Evolutionary conservation across 2,329 filamentous ascomycete genomes (phyloP).

Genomic region (Neopestalotiopsis sp.): DNA sequence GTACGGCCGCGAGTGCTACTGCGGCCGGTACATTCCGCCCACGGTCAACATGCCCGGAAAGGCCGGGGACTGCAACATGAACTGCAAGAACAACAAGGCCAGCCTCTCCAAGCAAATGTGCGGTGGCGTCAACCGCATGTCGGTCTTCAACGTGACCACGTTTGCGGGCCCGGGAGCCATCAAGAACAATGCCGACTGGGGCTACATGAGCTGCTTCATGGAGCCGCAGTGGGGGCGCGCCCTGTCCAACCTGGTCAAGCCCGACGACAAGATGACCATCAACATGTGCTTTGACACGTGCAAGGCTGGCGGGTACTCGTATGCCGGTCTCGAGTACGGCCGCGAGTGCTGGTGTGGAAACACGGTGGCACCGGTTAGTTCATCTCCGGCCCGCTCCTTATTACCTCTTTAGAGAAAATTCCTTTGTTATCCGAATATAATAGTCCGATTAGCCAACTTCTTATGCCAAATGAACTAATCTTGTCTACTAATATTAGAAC

Average conservation of each 20-base stretch:
- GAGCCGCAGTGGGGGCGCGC: constrained; percentile 16
- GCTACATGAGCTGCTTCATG: constrained; percentile 19
- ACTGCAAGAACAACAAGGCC: constrained; percentile 21
- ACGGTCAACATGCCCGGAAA: background rate
- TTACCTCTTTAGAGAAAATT: no score
- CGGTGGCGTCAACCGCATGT: constrained; percentile 28
- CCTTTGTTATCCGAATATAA: no score
- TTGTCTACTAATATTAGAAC: background rate
- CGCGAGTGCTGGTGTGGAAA: constrained; percentile 41
- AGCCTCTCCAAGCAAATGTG: constrained; percentile 26
- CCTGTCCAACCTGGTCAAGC: constrained; percentile 19
- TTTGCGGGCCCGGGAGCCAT: constrained; percentile 20
- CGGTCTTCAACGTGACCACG: constrained; percentile 23
- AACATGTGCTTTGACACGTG: constrained; percentile 36
- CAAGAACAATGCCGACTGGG: constrained; percentile 21
- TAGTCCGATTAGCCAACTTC: no score
- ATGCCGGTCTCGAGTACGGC: constrained; percentile 43
- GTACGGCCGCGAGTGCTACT: constrained; percentile 27
- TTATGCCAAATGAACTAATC: no score
- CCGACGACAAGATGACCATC: constrained; percentile 38
- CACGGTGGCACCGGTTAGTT: background rate
- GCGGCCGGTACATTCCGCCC: constrained; percentile 18
- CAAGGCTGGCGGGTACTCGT: constrained; percentile 37
- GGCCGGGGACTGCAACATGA: constrained; percentile 13
- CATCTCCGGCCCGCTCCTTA: background rate